Conservation (phyloP, 352 stramenopile species). For the Pythium pectinolyticum region DNA sequence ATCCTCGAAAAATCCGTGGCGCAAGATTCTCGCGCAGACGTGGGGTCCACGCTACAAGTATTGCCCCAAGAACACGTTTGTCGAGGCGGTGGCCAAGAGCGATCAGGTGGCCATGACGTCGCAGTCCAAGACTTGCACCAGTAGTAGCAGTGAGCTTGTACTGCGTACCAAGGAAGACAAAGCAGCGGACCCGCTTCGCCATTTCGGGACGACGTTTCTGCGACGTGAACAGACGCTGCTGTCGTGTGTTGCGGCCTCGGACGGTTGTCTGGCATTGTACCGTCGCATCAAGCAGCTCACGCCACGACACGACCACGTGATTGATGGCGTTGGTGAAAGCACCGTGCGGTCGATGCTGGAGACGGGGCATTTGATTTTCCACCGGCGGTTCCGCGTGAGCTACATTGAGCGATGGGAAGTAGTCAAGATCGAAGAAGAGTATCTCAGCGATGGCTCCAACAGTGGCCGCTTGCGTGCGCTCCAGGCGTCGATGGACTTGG, state of each 20-base stretch:
- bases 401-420: constrained; percentile 79
- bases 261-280: constrained; percentile 11
- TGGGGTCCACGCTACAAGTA: constrained; percentile 27
- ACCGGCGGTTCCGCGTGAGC: constrained; percentile 73
- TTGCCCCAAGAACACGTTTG: constrained; percentile 19
- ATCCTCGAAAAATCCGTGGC: constrained; percentile 11
- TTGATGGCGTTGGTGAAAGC: constrained; percentile 53
- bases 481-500: constrained; percentile 80
- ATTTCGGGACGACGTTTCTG: constrained; percentile 22
- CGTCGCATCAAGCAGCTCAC: constrained; percentile 11
- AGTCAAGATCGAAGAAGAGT: constrained; percentile 54
- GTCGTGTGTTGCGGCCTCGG: background rate
- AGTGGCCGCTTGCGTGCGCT: constrained; percentile 41
- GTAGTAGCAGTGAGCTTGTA: too few relatives aligned
- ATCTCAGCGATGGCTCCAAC: constrained; percentile 45
- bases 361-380: constrained; percentile 58
- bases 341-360: constrained; percentile 54
- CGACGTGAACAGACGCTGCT: constrained; percentile 2
- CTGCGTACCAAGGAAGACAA: too few relatives aligned
- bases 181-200: constrained; percentile 12
- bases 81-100: background rate
- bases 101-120: too few relatives aligned
- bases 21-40: constrained; percentile 14
- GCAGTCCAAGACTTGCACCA: background rate
- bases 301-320: constrained; percentile 13